Evolutionary conservation across 495 filamentous ascomycete species (phyloP).

Genomic region (Hyaloscypha variabilis): DNA sequence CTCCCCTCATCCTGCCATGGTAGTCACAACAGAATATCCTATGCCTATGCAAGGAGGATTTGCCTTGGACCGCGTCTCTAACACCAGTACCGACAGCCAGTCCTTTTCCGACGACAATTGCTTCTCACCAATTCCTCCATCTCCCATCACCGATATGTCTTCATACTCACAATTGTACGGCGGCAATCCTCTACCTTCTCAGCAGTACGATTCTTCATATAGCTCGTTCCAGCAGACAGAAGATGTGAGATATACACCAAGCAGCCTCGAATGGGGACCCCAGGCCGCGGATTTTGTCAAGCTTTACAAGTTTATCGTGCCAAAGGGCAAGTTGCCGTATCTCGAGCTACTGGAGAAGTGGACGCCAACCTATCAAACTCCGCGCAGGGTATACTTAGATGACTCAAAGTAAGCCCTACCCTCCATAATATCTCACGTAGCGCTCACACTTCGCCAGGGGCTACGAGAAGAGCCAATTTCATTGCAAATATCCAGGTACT

Average conservation of each 20-base stretch:
- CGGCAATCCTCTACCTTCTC: not conserved
- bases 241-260: conserved; percentile 8
- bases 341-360: conserved; percentile 9
- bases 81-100: not conserved
- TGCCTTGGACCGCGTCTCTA: not conserved
- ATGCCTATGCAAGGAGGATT: not conserved
- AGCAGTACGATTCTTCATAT: not conserved
- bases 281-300: not conserved
- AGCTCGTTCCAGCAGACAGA: not conserved
- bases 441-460: conserved; percentile 10
- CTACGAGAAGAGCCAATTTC: conserved; percentile 20
- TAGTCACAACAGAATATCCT: not conserved
- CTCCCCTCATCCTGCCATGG: not conserved
- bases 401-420: conserved; percentile 5
- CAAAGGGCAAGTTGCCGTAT: conserved; percentile 22
- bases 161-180: not conserved
- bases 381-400: conserved; percentile 24
- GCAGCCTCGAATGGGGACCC: conserved; percentile 21
- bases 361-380: not conserved
- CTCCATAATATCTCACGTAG: not conserved
- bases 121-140: not conserved
- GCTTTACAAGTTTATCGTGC: conserved; percentile 24
- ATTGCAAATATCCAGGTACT: conserved; percentile 38
- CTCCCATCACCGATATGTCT: not conserved
- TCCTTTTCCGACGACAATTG: not conserved